A percentile compares a stretch with the other conserved stretches of the same genome.
These are phyloP conservation scores for Cetradonia linearis DNA, from an alignment of 495 filamentous ascomycete genomes.

Conservation along the genomic window DNA sequence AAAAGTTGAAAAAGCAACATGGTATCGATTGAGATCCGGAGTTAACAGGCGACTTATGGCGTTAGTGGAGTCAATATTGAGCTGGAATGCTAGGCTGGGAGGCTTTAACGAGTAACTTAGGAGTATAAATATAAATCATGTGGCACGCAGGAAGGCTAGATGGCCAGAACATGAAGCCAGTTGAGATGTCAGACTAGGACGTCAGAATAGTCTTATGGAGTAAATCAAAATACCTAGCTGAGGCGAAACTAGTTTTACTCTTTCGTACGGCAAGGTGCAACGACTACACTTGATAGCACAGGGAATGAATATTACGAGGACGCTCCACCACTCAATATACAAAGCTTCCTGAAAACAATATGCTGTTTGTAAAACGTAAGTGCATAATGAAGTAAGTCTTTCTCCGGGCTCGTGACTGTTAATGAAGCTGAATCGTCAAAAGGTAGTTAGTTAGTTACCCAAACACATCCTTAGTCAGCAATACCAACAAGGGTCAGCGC, in stretches of 20 bases:
- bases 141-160: background rate
- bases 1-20: constrained; percentile 93
- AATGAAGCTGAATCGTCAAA: background rate
- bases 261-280: background rate
- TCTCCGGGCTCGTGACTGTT: background rate
- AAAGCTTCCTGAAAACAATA: background rate
- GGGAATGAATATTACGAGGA: background rate
- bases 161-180: background rate
- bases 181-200: background rate
- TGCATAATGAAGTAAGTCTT: background rate
- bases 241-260: background rate
- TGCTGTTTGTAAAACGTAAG: background rate
- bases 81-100: background rate
- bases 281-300: background rate
- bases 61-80: background rate
- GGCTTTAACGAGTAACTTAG: background rate
- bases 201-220: background rate
- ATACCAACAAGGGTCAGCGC: background rate
- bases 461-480: background rate
- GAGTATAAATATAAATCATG: background rate
- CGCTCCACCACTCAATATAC: no score
- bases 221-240: background rate
- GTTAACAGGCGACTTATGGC: background rate
- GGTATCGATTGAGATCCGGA: constrained; percentile 79
- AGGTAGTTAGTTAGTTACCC: background rate